Base-by-base conservation (phyloP, 495 filamentous ascomycete species). In the Evernia prunastri region DNA sequence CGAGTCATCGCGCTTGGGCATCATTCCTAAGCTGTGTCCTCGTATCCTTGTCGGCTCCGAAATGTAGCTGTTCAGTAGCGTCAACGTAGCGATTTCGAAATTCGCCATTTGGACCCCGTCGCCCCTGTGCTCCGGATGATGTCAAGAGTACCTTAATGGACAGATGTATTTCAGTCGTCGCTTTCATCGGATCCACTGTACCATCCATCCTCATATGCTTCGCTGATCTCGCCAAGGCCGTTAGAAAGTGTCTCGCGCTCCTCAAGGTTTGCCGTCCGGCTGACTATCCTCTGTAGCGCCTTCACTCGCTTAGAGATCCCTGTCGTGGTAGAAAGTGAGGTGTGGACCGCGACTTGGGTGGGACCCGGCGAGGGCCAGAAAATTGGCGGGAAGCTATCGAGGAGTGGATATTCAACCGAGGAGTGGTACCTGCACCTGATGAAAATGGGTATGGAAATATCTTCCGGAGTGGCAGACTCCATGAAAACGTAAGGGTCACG, bases 181-280 rank as follows among this genome's bases (percentile, higher is more conserved):
- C 92, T 88, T 15, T 86, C 86, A 56, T 96, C 91, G 56, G 85
- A 89, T 61, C 86, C 92, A 74, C 89, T 92, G 43, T 86, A 83
- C 91, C 91, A 97, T 1, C 91, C 93, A 58, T 92, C 89, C 69
- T 90, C 86, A 71, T 96, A 97, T 64, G 86, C 87, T 70, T 96
- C 93, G 15, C 87, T 85, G 63, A 97, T 87, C 68, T 89, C 89
- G 53, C 86, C 86, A 35, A 98, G 78, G n/a, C 90, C 87, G 68
- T 96, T 92, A 9, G 84, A 81, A 40, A 98, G 79, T 17, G 78
- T 80, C 75, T 98, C 94, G 15, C 89, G 82, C 67, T 97, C 92
- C 63, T 92, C 89, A 11, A 96, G 69, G 4, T 80, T 80, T 35
- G 91, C 79, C 58, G 81, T 71, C 53, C 82, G 69, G 31, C 81